A percentile compares a stretch with the other conserved stretches of the same genome.
phyloP scores from a whole-genome alignment of 2,329 filamentous ascomycete genomes.

The Tolypocladium nubicola region DNA sequence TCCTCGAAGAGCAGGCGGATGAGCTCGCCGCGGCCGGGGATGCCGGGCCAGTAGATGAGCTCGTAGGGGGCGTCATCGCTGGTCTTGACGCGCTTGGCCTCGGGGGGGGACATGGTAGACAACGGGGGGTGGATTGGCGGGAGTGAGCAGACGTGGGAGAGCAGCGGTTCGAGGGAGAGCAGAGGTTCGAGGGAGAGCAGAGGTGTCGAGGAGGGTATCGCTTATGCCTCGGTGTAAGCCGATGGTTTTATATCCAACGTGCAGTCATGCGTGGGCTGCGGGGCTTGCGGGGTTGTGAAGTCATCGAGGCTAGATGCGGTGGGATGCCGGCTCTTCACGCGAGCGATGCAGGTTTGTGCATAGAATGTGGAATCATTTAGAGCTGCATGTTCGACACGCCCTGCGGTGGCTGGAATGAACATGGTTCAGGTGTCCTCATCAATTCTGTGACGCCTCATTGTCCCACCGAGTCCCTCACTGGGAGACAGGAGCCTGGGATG shows the following conservation, averaged over 20 bases:
- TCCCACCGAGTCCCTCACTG: too few species aligned
- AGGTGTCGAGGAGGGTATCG: not conserved
- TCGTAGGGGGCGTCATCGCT: conserved; percentile 42
- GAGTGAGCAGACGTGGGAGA: not conserved
- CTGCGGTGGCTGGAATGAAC: not conserved
- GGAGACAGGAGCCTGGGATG: too few species aligned
- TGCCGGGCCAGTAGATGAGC: conserved; percentile 59
- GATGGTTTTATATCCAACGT: not conserved
- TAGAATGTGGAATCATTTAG: not conserved
- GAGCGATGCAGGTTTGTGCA: not conserved
- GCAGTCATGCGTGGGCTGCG: not conserved
- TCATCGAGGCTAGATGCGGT: not conserved
- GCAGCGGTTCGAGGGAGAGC: too few species aligned
- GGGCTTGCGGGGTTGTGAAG: not conserved
- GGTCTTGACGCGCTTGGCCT: conserved; percentile 18
- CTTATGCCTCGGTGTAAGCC: not conserved
- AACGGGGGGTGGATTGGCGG: not conserved
- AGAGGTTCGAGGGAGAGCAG: too few species aligned
- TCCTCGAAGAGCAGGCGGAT: conserved; percentile 66
- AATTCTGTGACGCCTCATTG: too few species aligned
- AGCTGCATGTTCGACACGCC: not conserved
- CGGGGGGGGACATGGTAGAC: conserved; percentile 10
- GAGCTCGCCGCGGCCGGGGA: conserved; percentile 67
- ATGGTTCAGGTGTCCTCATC: too few species aligned
- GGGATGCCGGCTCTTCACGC: not conserved